Evolutionary conservation across 306 rosid species (phyloP).

Genomic region (Rosa chinensis): DNA sequence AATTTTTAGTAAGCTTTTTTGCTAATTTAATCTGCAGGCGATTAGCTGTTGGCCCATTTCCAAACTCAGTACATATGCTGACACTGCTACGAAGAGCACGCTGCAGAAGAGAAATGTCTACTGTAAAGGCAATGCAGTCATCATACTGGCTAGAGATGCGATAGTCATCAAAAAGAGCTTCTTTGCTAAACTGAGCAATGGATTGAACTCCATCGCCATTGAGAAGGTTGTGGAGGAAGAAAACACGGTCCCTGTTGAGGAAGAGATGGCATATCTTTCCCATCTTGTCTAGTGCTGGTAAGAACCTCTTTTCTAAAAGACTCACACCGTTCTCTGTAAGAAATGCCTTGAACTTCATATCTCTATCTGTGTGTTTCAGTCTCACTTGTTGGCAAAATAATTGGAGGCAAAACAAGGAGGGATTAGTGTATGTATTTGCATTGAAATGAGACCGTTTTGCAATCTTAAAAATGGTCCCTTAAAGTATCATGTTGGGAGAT

Average conservation of each 20-base stretch:
- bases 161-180: slow-evolving; percentile 75
- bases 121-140: slow-evolving; percentile 79
- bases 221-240: slow-evolving; percentile 92
- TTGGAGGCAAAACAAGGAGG: neutral
- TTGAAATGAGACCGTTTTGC: neutral
- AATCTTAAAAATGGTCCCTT: neutral
- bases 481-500: neutral
- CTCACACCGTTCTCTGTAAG: slow-evolving; percentile 70
- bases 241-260: slow-evolving; percentile 68
- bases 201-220: slow-evolving; percentile 84
- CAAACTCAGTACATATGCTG: slow-evolving; percentile 65
- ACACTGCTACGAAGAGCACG: slow-evolving; percentile 92
- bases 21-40: slow-evolving; percentile 84
- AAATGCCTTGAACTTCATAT: slow-evolving; percentile 90
- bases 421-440: neutral
- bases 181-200: slow-evolving; percentile 73
- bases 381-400: slow-evolving; percentile 3
- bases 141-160: slow-evolving; percentile 83
- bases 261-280: slow-evolving; percentile 71
- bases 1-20: slow-evolving; percentile 68
- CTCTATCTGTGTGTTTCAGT: slow-evolving; percentile 1
- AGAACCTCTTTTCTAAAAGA: slow-evolving; percentile 75
- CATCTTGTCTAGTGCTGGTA: slow-evolving; percentile 79
- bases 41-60: slow-evolving; percentile 42
- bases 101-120: slow-evolving; percentile 76